A percentile compares a stretch with the other conserved stretches of the same genome.
phyloP scores from a whole-genome alignment of 495 filamentous ascomycete genomes.

The Paragyromitra xinjiangensis region DNA sequence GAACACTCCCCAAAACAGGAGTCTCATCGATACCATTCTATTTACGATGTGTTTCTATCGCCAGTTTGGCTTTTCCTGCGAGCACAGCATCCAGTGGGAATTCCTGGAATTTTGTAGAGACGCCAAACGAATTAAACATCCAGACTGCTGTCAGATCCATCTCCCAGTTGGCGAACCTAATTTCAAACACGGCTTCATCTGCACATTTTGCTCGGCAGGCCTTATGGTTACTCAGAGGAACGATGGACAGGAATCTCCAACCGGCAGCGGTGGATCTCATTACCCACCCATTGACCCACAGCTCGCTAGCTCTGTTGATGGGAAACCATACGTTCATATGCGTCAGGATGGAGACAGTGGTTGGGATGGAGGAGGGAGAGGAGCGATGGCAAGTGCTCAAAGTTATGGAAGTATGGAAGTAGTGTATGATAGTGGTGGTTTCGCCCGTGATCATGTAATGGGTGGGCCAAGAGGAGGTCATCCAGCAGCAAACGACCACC shows the following conservation, averaged over 20 bases:
- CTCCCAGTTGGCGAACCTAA: constrained; percentile 6
- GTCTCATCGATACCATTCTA: constrained; percentile 9
- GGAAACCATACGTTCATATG: neutral
- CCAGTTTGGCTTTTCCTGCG: constrained; percentile 15
- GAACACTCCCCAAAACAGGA: constrained; percentile 4
- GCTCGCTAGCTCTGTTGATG: neutral
- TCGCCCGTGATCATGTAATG: neutral
- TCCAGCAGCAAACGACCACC: neutral
- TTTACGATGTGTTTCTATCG: constrained; percentile 40
- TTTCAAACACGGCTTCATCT: constrained; percentile 7
- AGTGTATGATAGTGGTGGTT: neutral
- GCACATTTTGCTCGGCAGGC: neutral
- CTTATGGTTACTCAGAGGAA: neutral
- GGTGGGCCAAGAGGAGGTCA: constrained; percentile 3
- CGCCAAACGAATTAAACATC: neutral
- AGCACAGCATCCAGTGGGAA: constrained; percentile 32
- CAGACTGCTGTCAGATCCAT: constrained; percentile 7
- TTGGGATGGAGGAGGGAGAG: neutral
- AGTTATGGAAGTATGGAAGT: neutral
- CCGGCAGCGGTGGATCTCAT: neutral
- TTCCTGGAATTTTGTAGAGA: constrained; percentile 11
- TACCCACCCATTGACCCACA: constrained; percentile 5
- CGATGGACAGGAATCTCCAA: neutral
- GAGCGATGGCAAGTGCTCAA: neutral
- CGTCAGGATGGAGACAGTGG: neutral